Conservation (phyloP, 768 basidiomycete genomes). For the Lactifluus pinguis region DNA sequence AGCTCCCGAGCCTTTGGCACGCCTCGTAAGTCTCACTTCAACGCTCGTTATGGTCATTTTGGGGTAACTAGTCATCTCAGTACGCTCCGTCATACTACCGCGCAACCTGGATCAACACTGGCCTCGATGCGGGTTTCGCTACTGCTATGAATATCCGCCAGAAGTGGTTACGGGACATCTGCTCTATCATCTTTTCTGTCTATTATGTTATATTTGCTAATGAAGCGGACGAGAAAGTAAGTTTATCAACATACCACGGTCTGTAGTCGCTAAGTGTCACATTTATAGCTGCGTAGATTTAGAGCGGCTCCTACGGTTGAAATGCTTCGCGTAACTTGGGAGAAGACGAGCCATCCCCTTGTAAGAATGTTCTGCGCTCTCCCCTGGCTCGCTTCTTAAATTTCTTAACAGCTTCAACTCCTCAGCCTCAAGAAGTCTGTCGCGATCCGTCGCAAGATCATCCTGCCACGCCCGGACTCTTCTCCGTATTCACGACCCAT, state of each 20-base stretch:
- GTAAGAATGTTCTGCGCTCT: slow-evolving; percentile 33
- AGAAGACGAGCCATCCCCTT: slow-evolving; percentile 91
- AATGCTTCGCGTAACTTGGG: slow-evolving; percentile 94
- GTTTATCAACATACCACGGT: slow-evolving; percentile 13
- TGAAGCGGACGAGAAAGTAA: slow-evolving; percentile 95
- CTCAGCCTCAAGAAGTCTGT: slow-evolving; percentile 53
- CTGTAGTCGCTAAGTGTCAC: neutral
- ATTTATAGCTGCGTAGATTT: slow-evolving; percentile 73
- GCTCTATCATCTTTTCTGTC: slow-evolving; percentile 72
- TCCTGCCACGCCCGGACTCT: slow-evolving; percentile 70
- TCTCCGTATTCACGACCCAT: slow-evolving; percentile 79
- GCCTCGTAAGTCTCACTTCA: slow-evolving; percentile 48
- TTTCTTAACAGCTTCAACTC: slow-evolving; percentile 50
- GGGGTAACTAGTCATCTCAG: slow-evolving; percentile 31
- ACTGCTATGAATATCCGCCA: slow-evolving; percentile 90
- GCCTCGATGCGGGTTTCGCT: slow-evolving; percentile 95
- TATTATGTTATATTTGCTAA: slow-evolving; percentile 89
- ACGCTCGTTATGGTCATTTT: neutral
- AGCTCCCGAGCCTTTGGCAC: slow-evolving; percentile 92
- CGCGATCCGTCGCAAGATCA: slow-evolving; percentile 59
- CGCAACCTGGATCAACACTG: slow-evolving; percentile 90
- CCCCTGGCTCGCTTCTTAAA: slow-evolving; percentile 9
- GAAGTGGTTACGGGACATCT: slow-evolving; percentile 84
- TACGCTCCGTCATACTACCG: slow-evolving; percentile 92
- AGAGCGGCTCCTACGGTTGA: slow-evolving; percentile 92